Conservation (phyloP, 331 rosid species). For the Spiraea crenata region DNA sequence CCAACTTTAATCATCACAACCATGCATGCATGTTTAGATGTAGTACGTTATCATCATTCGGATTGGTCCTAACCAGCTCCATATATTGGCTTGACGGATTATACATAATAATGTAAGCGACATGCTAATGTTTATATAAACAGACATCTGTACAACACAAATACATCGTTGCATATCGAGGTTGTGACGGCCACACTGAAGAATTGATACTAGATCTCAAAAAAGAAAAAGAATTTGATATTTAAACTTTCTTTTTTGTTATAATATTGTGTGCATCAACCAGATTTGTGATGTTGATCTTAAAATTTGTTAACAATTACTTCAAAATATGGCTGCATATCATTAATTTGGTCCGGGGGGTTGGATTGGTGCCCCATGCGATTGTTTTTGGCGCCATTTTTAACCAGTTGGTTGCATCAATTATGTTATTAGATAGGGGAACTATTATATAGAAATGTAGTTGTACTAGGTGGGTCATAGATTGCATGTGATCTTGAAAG, state of each 20-base stretch:
- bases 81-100: conserved; percentile 6
- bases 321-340: background rate
- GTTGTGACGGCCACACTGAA: too few relatives aligned
- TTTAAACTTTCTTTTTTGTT: too few relatives aligned
- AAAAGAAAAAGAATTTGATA: too few relatives aligned
- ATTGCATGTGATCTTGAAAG: conserved; percentile 30
- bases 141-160: too few relatives aligned
- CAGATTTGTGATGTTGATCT: too few relatives aligned
- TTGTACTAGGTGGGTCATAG: conserved; percentile 19
- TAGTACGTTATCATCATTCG: background rate
- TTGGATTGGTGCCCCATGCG: background rate
- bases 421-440: background rate
- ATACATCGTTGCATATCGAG: too few relatives aligned
- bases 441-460: background rate
- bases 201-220: too few relatives aligned
- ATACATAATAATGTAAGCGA: too few relatives aligned
- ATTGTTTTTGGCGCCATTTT: too few relatives aligned
- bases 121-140: too few relatives aligned
- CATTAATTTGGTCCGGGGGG: background rate
- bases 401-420: background rate
- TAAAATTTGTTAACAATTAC: background rate
- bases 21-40: background rate
- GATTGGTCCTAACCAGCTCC: background rate
- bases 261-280: too few relatives aligned
- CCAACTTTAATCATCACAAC: background rate